Evolutionary conservation across 2,329 filamentous ascomycete genomes (phyloP).

Genomic region (Colletotrichum orbiculare): DNA sequence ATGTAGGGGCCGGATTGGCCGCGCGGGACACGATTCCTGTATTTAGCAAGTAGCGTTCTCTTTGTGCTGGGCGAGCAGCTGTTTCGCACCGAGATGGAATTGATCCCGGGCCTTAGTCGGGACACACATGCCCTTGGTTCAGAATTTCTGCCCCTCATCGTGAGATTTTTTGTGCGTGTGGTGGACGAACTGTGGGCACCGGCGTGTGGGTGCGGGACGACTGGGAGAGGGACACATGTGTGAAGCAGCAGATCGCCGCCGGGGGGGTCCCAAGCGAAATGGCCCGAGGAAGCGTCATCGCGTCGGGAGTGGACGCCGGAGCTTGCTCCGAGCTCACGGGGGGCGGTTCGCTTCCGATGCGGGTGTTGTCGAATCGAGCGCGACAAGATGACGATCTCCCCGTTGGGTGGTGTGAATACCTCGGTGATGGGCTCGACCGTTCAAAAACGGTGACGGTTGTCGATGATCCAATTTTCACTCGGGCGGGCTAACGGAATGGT

Average conservation of each 20-base stretch:
- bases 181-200: neutral
- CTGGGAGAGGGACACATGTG: conserved; percentile 2
- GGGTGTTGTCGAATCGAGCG: neutral
- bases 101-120: neutral
- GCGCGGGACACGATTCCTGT: neutral
- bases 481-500: neutral
- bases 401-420: no score
- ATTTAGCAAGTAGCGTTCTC: neutral
- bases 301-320: conserved; percentile 18
- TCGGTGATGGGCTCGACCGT: no score
- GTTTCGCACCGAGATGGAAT: neutral
- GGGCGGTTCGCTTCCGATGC: conserved; percentile 13
- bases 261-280: no score
- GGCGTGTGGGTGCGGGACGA: neutral
- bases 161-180: conserved; percentile 23
- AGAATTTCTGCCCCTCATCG: conserved; percentile 5
- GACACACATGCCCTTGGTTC: neutral
- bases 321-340: conserved; percentile 29
- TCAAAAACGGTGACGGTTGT: neutral
- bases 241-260: conserved; percentile 15
- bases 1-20: neutral
- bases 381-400: no score
- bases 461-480: neutral
- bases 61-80: neutral
- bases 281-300: no score